A percentile compares a stretch with the other conserved stretches of the same genome.
Conservation (phyloP, 495 filamentous ascomycete species). For the Aspergillus haitiensis region DNA sequence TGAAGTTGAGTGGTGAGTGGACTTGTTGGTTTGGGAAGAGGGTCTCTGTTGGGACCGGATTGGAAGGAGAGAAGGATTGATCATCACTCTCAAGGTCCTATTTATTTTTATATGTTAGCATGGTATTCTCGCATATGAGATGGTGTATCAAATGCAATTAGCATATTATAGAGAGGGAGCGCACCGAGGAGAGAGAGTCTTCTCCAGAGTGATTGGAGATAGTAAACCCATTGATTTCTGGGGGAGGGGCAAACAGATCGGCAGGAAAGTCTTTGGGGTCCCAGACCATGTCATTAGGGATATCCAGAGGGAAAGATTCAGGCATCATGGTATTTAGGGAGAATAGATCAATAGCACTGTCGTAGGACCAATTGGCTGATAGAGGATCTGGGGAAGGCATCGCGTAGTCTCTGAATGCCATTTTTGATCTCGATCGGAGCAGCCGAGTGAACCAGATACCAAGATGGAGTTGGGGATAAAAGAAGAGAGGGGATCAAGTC, state of each 20-base stretch:
- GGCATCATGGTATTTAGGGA: slow-evolving; percentile 39
- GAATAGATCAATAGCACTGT: slow-evolving; percentile 45
- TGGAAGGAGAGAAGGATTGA: slow-evolving; percentile 37
- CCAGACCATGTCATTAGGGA: slow-evolving; percentile 36
- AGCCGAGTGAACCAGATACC: neutral
- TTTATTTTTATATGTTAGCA: slow-evolving; percentile 8
- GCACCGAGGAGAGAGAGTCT: slow-evolving; percentile 41
- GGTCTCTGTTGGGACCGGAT: slow-evolving; percentile 29
- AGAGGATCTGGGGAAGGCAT: slow-evolving; percentile 34
- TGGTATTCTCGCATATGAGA: neutral
- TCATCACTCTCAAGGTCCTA: slow-evolving; percentile 49
- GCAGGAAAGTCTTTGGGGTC: slow-evolving; percentile 41
- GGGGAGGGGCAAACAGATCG: slow-evolving; percentile 36
- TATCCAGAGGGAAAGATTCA: slow-evolving; percentile 38
- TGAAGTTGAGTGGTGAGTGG: slow-evolving; percentile 19
- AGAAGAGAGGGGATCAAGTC: neutral
- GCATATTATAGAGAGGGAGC: neutral
- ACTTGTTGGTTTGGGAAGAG: slow-evolving; percentile 19
- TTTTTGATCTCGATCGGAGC: neutral
- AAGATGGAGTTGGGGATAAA: too few species aligned
- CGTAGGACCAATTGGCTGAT: slow-evolving; percentile 47
- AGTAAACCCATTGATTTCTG: slow-evolving; percentile 40
- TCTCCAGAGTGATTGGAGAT: slow-evolving; percentile 37
- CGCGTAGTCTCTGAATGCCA: slow-evolving; percentile 6
- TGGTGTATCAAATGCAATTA: neutral